A percentile compares a stretch with the other conserved stretches of the same genome.
Evolutionary conservation across 1,139 yeast genomes (phyloP).

Genomic region (Suhomyces anneliseae): DNA sequence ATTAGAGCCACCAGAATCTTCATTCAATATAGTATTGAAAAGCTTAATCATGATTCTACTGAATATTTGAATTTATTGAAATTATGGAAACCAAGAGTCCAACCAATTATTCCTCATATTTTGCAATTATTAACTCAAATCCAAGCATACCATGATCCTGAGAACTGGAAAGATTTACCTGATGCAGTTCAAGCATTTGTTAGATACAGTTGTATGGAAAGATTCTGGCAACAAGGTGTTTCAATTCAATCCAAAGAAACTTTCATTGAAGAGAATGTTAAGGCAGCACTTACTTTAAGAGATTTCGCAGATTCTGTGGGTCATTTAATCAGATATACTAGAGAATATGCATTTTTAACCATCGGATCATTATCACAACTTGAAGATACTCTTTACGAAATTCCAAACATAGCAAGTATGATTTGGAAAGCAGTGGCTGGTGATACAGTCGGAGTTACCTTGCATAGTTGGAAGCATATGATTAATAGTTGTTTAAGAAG

Average conservation of each 20-base stretch:
- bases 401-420: constrained; percentile 74
- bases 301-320: constrained; percentile 99
- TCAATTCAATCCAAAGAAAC: constrained; percentile 93
- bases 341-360: constrained; percentile 92
- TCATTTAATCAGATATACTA: constrained; percentile 88
- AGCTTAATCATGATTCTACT: constrained; percentile 72
- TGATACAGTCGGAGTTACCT: constrained; percentile 80
- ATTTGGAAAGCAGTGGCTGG: constrained; percentile 88
- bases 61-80: constrained; percentile 71
- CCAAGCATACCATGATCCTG: constrained; percentile 92
- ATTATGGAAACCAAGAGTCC: constrained; percentile 91
- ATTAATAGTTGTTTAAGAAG: constrained; percentile 85
- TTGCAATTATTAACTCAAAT: constrained; percentile 84
- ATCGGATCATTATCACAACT: constrained; percentile 87
- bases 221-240: constrained; percentile 99
- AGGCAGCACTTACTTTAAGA: constrained; percentile 87
- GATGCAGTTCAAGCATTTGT: constrained; percentile 89
- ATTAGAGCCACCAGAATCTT: constrained; percentile 93
- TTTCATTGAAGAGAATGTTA: constrained; percentile 90
- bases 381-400: constrained; percentile 84
- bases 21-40: constrained; percentile 93
- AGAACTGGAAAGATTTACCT: constrained; percentile 85
- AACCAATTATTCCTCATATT: constrained; percentile 88
- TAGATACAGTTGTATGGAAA: constrained; percentile 79
- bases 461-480: constrained; percentile 97